A percentile compares a stretch with the other conserved stretches of the same genome.
These are phyloP conservation scores for Syncephalis fuscata DNA, from an alignment of 371 early-diverging fungal species.

Conservation along the genomic window DNA sequence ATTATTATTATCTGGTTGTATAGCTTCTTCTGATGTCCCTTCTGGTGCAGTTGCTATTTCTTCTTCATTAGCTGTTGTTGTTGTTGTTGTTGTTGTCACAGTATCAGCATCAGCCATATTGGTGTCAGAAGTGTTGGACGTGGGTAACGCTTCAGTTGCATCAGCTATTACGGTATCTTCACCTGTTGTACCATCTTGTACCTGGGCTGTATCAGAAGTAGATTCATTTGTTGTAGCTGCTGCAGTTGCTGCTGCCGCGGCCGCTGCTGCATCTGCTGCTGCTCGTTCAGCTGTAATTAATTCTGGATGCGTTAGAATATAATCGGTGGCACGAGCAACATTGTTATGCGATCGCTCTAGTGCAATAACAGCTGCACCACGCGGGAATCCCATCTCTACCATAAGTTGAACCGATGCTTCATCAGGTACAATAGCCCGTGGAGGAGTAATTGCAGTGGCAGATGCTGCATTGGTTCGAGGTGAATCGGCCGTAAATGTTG, in stretches of 20 bases:
- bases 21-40: conserved; percentile 2
- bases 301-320: conserved; percentile 67
- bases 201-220: too few species aligned
- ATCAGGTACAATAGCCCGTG: conserved; percentile 18
- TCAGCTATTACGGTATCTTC: conserved; percentile 3
- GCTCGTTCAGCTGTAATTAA: conserved; percentile 18
- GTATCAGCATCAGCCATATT: too few species aligned
- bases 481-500: conserved; percentile 3
- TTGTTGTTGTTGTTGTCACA: too few species aligned
- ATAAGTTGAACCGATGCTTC: conserved; percentile 50
- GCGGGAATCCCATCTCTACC: conserved; percentile 80
- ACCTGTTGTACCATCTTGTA: too few species aligned
- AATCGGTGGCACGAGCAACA: conserved; percentile 76
- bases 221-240: conserved; percentile 3
- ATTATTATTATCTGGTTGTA: conserved; percentile 1
- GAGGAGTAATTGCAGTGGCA: too few species aligned
- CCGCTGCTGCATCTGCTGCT: conserved; percentile 1
- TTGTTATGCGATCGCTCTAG: conserved; percentile 62
- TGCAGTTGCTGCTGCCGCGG: not conserved
- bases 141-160: conserved; percentile 3
- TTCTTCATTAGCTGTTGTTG: not conserved
- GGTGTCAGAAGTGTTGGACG: too few species aligned
- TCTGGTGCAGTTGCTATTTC: conserved; percentile 1
- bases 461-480: too few species aligned
- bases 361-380: conserved; percentile 66